Conservation (phyloP, 306 rosid species). For the Corylus americana region DNA sequence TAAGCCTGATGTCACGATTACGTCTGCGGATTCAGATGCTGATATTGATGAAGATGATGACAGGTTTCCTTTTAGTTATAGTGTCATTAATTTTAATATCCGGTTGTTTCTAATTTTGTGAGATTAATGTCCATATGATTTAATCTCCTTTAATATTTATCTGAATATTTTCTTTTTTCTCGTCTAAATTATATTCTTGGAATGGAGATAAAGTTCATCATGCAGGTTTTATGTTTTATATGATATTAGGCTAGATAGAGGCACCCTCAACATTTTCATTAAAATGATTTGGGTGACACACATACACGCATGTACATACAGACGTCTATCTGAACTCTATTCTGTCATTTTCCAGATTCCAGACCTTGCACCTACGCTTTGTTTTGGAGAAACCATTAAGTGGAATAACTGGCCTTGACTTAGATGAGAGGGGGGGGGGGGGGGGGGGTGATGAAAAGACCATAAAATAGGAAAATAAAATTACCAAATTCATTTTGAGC, state of each 20-base stretch:
- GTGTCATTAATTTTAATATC: conserved; percentile 8
- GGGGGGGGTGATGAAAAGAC: too few species aligned
- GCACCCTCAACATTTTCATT: not conserved
- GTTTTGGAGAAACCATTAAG: not conserved
- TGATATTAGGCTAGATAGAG: not conserved
- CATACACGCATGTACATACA: not conserved
- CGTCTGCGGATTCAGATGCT: conserved; percentile 87
- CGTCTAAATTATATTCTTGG: not conserved
- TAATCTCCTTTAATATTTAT: not conserved
- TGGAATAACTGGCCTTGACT: not conserved
- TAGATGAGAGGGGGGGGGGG: too few species aligned
- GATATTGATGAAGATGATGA: conserved; percentile 95
- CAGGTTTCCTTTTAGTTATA: conserved; percentile 49
- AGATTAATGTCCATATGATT: not conserved
- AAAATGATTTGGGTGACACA: not conserved
- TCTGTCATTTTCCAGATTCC: not conserved
- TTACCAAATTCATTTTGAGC: too few species aligned
- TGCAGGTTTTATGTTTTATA: not conserved
- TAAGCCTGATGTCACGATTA: conserved; percentile 97
- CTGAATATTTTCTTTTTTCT: not conserved
- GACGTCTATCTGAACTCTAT: not conserved
- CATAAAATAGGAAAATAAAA: too few species aligned
- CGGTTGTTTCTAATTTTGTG: not conserved
- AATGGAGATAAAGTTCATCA: not conserved
- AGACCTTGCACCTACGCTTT: not conserved